Conservation (phyloP, 2,329 filamentous ascomycete genomes). For the Rugonectria rugulosa region DNA sequence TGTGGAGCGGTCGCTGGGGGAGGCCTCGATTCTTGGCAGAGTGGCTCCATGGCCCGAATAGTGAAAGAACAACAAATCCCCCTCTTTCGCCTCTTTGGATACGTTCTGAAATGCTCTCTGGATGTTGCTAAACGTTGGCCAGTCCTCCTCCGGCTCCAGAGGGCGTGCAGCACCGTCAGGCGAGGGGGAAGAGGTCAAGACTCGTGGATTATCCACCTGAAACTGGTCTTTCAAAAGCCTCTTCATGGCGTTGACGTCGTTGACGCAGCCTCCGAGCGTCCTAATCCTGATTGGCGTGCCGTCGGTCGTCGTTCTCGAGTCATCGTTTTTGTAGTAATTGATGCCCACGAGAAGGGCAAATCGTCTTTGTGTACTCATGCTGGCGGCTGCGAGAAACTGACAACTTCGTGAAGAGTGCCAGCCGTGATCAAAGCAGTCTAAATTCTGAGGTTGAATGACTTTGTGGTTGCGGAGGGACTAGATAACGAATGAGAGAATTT, state of each 20-base stretch:
- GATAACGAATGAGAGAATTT: too few relatives aligned
- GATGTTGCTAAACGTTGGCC: slow-evolving; percentile 10
- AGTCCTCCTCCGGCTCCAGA: background rate
- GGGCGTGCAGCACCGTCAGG: background rate
- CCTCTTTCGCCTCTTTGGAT: background rate
- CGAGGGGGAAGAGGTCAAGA: slow-evolving; percentile 6
- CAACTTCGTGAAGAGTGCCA: too few relatives aligned
- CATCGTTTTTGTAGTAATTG: background rate
- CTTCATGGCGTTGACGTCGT: slow-evolving; percentile 6
- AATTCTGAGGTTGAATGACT: too few relatives aligned
- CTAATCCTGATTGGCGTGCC: background rate
- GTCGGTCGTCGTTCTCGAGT: background rate
- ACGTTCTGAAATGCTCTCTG: slow-evolving; percentile 4
- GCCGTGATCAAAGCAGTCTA: too few relatives aligned
- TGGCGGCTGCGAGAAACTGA: background rate
- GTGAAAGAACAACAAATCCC: slow-evolving; percentile 22
- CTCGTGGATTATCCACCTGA: background rate
- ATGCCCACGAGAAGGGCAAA: slow-evolving; percentile 3
- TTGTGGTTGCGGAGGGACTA: too few relatives aligned
- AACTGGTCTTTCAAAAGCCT: background rate
- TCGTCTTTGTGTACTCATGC: background rate
- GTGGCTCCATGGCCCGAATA: slow-evolving; percentile 17
- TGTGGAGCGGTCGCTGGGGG: background rate
- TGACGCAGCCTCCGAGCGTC: slow-evolving; percentile 6
- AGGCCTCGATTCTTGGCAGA: background rate